phyloP scores from a whole-genome alignment of 805 yeast genomes.

The Yarrowia sp. region DNA sequence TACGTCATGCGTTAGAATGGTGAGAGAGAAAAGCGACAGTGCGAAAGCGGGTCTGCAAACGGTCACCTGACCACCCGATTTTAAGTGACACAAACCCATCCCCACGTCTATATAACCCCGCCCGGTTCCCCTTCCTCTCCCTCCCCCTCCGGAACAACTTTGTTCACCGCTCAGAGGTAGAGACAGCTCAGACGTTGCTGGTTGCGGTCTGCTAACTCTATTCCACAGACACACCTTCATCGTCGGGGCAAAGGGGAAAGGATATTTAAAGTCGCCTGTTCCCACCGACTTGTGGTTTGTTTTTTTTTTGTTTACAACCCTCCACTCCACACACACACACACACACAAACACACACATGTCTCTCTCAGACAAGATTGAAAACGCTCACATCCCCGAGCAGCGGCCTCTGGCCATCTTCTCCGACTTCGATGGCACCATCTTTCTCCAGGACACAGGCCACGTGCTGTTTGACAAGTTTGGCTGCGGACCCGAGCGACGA shows the following conservation, averaged over 20 bases:
- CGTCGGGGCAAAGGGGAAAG: neutral
- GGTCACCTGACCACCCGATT: too few species aligned
- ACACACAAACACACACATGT: neutral
- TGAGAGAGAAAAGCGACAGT: neutral
- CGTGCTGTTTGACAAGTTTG: slow-evolving; percentile 54
- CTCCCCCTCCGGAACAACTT: neutral
- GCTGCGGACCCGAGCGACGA: slow-evolving; percentile 53
- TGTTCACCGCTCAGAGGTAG: slow-evolving; percentile 11
- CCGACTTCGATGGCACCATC: slow-evolving; percentile 57
- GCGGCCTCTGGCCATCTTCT: slow-evolving; percentile 43
- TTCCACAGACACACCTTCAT: slow-evolving; percentile 1
- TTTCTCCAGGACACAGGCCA: slow-evolving; percentile 57
- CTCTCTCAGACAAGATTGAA: slow-evolving; percentile 29
- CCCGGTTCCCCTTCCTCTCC: neutral
- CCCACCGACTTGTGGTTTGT: neutral
- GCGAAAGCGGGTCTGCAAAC: too few species aligned
- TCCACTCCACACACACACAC: too few species aligned
- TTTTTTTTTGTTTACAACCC: too few species aligned
- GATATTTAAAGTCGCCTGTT: slow-evolving; percentile 1
- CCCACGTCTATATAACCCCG: too few species aligned
- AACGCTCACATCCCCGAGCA: slow-evolving; percentile 39
- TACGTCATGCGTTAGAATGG: neutral
- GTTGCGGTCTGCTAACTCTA: slow-evolving; percentile 28
- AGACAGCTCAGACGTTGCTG: slow-evolving; percentile 10
- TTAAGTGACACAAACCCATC: too few species aligned